Percentiles rank a stretch among this genome's conserved stretches.
phyloP scores from a whole-genome alignment of 179 eudicot species.

The Nepenthes alata region DNA sequence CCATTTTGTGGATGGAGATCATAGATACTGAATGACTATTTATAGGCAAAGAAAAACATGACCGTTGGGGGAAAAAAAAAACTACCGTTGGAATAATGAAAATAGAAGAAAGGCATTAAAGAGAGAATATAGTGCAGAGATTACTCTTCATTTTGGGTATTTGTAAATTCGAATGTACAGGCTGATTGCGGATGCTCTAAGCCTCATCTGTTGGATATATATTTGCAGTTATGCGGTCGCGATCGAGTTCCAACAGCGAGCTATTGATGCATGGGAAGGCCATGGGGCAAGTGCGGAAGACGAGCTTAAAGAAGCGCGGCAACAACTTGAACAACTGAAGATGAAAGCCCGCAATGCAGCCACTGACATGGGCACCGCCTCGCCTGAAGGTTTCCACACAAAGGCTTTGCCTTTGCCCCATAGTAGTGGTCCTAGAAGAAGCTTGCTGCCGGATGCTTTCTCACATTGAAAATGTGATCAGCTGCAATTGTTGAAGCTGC shows the following conservation, averaged over 20 bases:
- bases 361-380: constrained; percentile 8
- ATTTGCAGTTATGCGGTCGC: constrained; percentile 65
- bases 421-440: constrained; percentile 19
- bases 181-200: neutral
- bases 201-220: neutral
- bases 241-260: constrained; percentile 74
- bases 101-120: no score
- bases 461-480: no score
- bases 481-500: no score
- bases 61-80: no score
- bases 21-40: no score
- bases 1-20: no score
- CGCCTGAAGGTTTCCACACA: constrained; percentile 14
- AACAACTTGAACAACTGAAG: constrained; percentile 52
- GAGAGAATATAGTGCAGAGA: neutral
- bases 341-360: constrained; percentile 16
- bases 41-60: no score
- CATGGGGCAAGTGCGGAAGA: constrained; percentile 61
- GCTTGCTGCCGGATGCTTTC: constrained; percentile 19
- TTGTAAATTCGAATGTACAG: neutral
- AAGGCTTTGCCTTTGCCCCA: constrained; percentile 53
- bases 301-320: constrained; percentile 54
- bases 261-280: constrained; percentile 60
- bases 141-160: neutral
- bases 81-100: no score